Base-by-base conservation (phyloP, 2,329 filamentous ascomycete genomes). In the Teratosphaeria zuluensis region DNA sequence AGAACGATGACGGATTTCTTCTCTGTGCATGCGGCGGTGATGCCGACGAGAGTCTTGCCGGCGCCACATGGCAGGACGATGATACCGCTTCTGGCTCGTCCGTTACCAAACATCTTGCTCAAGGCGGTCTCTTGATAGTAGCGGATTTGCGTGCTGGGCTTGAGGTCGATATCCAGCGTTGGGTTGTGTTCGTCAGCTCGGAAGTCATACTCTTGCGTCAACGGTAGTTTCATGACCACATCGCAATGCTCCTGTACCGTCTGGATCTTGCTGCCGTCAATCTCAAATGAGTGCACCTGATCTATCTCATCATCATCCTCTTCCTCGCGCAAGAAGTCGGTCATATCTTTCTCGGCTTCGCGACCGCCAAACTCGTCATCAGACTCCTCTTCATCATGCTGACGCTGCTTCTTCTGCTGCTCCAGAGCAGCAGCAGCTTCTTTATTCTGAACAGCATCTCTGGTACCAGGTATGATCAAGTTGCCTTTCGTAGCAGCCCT, bases 71-170 rank as follows among this genome's bases (percentile, higher is more conserved):
- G 94, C 66, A 99, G 76, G 58, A 99, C 94, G 60, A 99, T 99
- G 65, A 99, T 95, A 59, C 94, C 94, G 73, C 91, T 96, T 77
- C 96, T 94, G 14, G 94, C 94, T 74, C 94, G 87, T 55, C 92
- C 92, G 70, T 99, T 99, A 70, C 94, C 92, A 72, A 99, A 99
- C 94, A 99, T 99, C 74, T 99, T 99, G 77, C 90, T 95, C 9
- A 99, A 79, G 64, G 91, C 95, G 76, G 96, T 95, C 74, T 99
- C 94, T 72, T 99, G 94, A 67, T 99, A 99, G 77, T 83, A 86
- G 71, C 92, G 86, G 71, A 97, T 97, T 69, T 92, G 88, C 0
- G 92, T 92, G 58, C 87, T 86, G 0, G 92, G 92, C 66, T 89
- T 89, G 54, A 97, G 79, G 72, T 97, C 92, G 66, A 99, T 99